Evolutionary conservation across 1,284 basidiomycete species (phyloP).

Genomic region (Microbotryum violaceum): DNA sequence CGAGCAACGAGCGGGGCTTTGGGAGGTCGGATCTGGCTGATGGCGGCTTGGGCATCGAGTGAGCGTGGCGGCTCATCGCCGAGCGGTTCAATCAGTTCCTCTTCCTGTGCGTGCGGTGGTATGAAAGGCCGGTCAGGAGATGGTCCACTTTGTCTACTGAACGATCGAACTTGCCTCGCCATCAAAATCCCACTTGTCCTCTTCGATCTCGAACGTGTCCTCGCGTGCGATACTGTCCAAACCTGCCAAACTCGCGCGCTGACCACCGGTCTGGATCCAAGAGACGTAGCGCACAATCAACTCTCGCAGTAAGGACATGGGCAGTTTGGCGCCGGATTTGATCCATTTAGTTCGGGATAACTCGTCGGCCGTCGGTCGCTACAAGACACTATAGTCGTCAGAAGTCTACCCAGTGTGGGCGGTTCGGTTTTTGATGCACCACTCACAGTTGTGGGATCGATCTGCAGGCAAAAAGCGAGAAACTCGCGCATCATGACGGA

Average conservation of each 20-base stretch:
- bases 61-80: slow-evolving; percentile 25
- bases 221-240: slow-evolving; percentile 33
- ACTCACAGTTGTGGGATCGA: slow-evolving; percentile 68
- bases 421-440: slow-evolving; percentile 1
- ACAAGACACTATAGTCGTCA: slow-evolving; percentile 12
- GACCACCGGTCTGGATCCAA: slow-evolving; percentile 72
- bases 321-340: slow-evolving; percentile 61
- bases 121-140: neutral
- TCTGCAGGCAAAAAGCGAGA: slow-evolving; percentile 72
- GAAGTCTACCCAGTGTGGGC: slow-evolving; percentile 13
- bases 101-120: slow-evolving; percentile 6
- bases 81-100: slow-evolving; percentile 12
- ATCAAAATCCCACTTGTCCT: slow-evolving; percentile 29
- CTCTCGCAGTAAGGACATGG: slow-evolving; percentile 69
- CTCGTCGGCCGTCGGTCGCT: slow-evolving; percentile 86
- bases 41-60: slow-evolving; percentile 9
- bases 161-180: slow-evolving; percentile 7
- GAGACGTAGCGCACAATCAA: slow-evolving; percentile 65
- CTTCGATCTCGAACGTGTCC: slow-evolving; percentile 29
- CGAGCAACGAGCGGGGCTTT: slow-evolving; percentile 9
- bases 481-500: slow-evolving; percentile 84
- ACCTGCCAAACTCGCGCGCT: slow-evolving; percentile 67
- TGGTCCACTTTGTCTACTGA: too few relatives aligned
- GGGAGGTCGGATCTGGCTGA: slow-evolving; percentile 14
- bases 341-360: slow-evolving; percentile 90